phyloP scores from a whole-genome alignment of 306 rosid species.

The Heteromeles arbutifolia region DNA sequence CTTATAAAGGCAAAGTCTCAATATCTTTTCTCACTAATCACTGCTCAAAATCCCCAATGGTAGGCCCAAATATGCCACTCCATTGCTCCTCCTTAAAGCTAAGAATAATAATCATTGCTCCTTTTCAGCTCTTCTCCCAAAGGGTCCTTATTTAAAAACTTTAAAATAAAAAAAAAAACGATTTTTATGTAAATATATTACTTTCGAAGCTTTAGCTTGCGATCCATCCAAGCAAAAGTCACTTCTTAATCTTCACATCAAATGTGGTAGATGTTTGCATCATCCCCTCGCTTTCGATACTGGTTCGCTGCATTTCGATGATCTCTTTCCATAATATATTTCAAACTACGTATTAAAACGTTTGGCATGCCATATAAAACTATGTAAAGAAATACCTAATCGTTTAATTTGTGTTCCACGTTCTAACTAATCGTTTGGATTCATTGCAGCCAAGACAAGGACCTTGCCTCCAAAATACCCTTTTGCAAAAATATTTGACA shows the following conservation, averaged over 20 bases:
- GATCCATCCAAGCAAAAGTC: constrained; percentile 93
- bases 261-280: constrained; percentile 68
- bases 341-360: constrained; percentile 23
- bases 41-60: constrained; percentile 21
- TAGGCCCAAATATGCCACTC: constrained; percentile 50
- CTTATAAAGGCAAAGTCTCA: constrained; percentile 49
- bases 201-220: constrained; percentile 81
- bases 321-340: background rate
- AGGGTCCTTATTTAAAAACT: constrained; percentile 30
- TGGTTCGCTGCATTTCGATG: constrained; percentile 17
- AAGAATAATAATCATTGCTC: constrained; percentile 60
- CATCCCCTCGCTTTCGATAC: constrained; percentile 31
- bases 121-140: constrained; percentile 33
- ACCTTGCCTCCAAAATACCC: constrained; percentile 20
- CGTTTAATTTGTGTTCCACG: constrained; percentile 3
- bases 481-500: background rate
- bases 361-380: constrained; percentile 7
- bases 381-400: background rate
- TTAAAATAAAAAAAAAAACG: background rate
- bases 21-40: constrained; percentile 21
- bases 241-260: constrained; percentile 58
- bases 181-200: constrained; percentile 35
- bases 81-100: constrained; percentile 97
- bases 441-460: constrained; percentile 14
- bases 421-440: constrained; percentile 19